Evolutionary conservation across 2,329 filamentous ascomycete genomes (phyloP), one percentile per base, ranked within the genome.

Genomic region (Lasiodiplodia theobromae): DNA sequence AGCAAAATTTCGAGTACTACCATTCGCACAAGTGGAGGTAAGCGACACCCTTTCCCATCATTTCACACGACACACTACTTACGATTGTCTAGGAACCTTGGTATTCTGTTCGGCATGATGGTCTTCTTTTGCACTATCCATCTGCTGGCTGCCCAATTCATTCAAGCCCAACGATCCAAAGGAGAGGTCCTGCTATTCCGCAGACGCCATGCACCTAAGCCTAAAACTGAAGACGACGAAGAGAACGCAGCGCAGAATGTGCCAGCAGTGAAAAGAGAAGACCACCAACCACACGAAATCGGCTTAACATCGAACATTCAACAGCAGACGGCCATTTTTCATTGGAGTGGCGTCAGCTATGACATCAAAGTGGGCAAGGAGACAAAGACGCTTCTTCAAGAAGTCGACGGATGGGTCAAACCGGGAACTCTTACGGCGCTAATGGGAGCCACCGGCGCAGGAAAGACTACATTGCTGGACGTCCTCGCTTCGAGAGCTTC

Each of bases 271-370:
- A 34, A 34, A 34, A 34, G 73, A 25, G 71, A 74, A 28, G 44
- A 51, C 16, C 25, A 21, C 23, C 40, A 16, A 12, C 51, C 44
- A 21, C 23, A 53, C 3, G 31, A 14, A n/a, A 4, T 53, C 25
- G 51, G 23, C 23, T 11, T 28, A 2, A 0, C 51, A 53, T 25
- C 51, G 31, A 14, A 49, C 28, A 73, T 79, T 7, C 74, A 76
- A 21, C 76, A 78, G n/a, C 78, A 82, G 54, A 82, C 78, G 49
- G 81, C 79, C 25, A 88, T 94, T 70, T 96, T 96, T 84, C 91
- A 93, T 3, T 87, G 85, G 85, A 74, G 78, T 28, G 77, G 86
- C 71, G 82, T 87, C 4, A 78, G 76, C 31, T 86, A 86, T 67
- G 83, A 86, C 71, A 84, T 87, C 56, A 78, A 80, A 31, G 82